Evolutionary conservation across 768 basidiomycete species (phyloP).

Genomic region (Grammothele lineata): DNA sequence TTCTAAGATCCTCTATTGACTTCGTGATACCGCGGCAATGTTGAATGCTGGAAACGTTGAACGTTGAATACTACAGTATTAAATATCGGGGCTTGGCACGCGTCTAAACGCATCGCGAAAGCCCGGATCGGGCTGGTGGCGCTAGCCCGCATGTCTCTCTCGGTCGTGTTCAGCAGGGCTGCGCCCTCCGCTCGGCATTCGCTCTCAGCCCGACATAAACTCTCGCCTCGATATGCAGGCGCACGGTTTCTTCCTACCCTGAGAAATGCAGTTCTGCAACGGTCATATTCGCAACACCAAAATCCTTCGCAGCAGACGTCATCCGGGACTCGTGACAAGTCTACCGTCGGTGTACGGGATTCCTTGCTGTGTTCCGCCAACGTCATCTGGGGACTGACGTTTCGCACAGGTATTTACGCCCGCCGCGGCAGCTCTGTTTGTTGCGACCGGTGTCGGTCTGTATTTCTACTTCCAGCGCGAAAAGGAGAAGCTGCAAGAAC

Average conservation of each 20-base stretch:
- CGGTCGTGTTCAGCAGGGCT: background rate
- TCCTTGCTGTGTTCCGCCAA: no score
- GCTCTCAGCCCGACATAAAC: background rate
- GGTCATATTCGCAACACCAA: constrained; percentile 15
- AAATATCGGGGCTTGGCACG: no score
- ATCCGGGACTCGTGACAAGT: constrained; percentile 17
- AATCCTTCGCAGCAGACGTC: constrained; percentile 14
- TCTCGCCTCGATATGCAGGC: no score
- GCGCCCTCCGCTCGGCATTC: constrained; percentile 2
- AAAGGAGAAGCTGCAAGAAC: constrained; percentile 72
- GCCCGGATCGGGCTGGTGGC: no score
- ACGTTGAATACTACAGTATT: no score
- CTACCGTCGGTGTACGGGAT: constrained; percentile 17
- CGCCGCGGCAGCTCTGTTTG: constrained; percentile 74
- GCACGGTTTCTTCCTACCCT: no score
- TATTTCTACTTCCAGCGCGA: constrained; percentile 88
- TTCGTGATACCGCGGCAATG: no score
- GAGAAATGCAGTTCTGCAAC: background rate
- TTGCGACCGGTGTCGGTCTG: constrained; percentile 77
- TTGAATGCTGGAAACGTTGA: no score
- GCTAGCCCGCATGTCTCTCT: no score
- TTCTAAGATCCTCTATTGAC: no score
- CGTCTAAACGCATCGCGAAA: no score
- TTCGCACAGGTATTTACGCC: constrained; percentile 83
- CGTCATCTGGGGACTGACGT: no score